phyloP scores from a whole-genome alignment of 2,329 filamentous ascomycete genomes.

The Chrysoporthe puriensis region DNA sequence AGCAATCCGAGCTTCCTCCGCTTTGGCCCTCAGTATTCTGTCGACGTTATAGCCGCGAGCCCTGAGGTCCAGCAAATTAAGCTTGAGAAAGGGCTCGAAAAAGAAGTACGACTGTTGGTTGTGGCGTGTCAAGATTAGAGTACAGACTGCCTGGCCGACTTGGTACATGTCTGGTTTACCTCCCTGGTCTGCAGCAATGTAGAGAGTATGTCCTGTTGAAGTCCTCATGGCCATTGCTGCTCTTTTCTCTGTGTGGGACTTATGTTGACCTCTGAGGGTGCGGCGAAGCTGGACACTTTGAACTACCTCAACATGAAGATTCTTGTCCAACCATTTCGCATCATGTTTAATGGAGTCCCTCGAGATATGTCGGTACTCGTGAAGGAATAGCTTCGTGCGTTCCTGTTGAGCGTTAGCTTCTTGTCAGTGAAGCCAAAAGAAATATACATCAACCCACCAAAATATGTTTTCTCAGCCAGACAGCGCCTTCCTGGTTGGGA shows the following conservation, averaged over 20 bases:
- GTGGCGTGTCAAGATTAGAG: conserved; percentile 77
- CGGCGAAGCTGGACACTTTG: conserved; percentile 76
- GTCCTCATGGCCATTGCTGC: conserved; percentile 69
- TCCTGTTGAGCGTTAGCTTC: conserved; percentile 49
- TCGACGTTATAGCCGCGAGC: conserved; percentile 96
- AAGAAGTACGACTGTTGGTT: conserved; percentile 89
- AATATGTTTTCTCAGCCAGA: conserved; percentile 76
- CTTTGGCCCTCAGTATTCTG: conserved; percentile 86
- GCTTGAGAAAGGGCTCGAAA: conserved; percentile 86
- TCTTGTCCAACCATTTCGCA: conserved; percentile 86
- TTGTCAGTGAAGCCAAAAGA: background rate
- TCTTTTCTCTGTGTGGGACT: conserved; percentile 74
- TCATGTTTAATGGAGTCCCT: conserved; percentile 83
- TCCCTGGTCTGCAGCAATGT: conserved; percentile 65
- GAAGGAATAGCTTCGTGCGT: conserved; percentile 84
- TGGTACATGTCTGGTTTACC: conserved; percentile 81
- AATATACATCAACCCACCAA: conserved; percentile 42
- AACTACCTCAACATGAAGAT: conserved; percentile 77
- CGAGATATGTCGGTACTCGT: conserved; percentile 72
- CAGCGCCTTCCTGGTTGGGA: conserved; percentile 69
- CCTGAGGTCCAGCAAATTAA: conserved; percentile 80
- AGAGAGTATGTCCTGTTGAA: conserved; percentile 67
- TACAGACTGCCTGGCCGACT: conserved; percentile 84
- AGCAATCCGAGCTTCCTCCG: conserved; percentile 82
- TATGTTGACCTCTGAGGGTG: conserved; percentile 70